phyloP scores from a whole-genome alignment of 108 stramenopile species.

The Skeletonema menzelii region DNA sequence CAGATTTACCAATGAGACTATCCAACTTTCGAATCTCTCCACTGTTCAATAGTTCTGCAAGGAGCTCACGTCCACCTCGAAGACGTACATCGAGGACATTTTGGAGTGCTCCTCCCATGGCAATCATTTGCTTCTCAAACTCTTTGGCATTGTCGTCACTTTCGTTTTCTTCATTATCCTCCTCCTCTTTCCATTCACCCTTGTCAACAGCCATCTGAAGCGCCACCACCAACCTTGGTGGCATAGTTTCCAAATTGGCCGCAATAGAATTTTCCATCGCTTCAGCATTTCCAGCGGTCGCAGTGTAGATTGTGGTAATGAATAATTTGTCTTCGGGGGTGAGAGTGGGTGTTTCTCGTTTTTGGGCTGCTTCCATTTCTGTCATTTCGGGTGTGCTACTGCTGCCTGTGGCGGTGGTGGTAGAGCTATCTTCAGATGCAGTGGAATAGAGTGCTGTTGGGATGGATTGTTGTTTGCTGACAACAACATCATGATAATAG shows the following conservation, averaged over 20 bases:
- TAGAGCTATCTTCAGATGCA: not conserved
- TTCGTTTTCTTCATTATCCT: slow-evolving; percentile 1
- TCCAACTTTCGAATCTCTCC: slow-evolving; percentile 87
- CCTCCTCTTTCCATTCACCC: slow-evolving; percentile 33
- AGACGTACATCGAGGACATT: slow-evolving; percentile 59
- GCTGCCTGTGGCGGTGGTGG: not conserved
- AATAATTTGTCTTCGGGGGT: slow-evolving; percentile 31
- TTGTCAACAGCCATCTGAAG: slow-evolving; percentile 39
- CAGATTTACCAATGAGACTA: slow-evolving; percentile 74
- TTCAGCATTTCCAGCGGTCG: slow-evolving; percentile 5
- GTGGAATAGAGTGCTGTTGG: not conserved
- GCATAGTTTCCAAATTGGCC: slow-evolving; percentile 35
- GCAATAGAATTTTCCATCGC: slow-evolving; percentile 34
- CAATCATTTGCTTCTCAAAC: slow-evolving; percentile 44
- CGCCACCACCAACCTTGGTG: slow-evolving; percentile 39
- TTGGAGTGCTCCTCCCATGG: slow-evolving; percentile 52
- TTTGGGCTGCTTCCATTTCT: slow-evolving; percentile 14
- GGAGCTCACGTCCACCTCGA: slow-evolving; percentile 51
- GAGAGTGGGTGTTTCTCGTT: slow-evolving; percentile 33
- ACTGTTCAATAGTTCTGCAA: slow-evolving; percentile 60
- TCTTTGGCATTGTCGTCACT: slow-evolving; percentile 3
- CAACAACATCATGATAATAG: not conserved
- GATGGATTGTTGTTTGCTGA: not conserved
- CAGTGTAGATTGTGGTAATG: slow-evolving; percentile 22
- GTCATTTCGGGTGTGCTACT: not conserved